Conservation (phyloP, 169 alveolate species). For the Eimeria tenella region DNA sequence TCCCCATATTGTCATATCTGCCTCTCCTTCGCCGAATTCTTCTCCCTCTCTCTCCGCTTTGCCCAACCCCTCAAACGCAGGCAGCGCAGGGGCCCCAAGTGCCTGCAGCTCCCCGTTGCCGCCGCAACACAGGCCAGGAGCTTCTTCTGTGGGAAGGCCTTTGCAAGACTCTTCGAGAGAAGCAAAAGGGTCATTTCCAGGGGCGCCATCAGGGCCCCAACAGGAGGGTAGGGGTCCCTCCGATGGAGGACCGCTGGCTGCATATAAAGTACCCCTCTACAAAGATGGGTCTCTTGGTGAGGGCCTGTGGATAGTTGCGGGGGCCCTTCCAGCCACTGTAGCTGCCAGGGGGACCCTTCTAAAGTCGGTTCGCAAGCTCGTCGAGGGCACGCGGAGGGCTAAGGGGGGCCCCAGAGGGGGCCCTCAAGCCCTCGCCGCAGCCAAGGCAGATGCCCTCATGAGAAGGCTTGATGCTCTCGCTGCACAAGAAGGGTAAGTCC, state of each 20-base stretch:
- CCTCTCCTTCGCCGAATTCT: not conserved
- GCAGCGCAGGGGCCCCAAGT: not conserved
- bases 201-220: not conserved
- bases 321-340: constrained; percentile 21
- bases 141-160: not conserved
- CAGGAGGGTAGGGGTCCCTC: not conserved
- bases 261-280: constrained; percentile 9
- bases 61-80: not conserved
- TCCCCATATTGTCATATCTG: not conserved
- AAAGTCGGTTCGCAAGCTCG: not conserved
- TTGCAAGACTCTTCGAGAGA: too few species aligned
- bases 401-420: not conserved
- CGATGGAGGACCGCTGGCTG: not conserved
- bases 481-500: constrained; percentile 15
- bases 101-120: not conserved
- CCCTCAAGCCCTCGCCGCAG: not conserved
- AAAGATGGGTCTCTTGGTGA: not conserved
- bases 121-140: not conserved
- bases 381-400: not conserved
- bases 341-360: constrained; percentile 25
- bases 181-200: not conserved
- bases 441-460: not conserved
- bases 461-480: not conserved
- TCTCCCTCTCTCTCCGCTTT: not conserved
- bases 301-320: constrained; percentile 37